A percentile compares a stretch with the other conserved stretches of the same genome.
Evolutionary conservation across 352 stramenopile genomes (phyloP).

Genomic region (Pythium scleroteichum): DNA sequence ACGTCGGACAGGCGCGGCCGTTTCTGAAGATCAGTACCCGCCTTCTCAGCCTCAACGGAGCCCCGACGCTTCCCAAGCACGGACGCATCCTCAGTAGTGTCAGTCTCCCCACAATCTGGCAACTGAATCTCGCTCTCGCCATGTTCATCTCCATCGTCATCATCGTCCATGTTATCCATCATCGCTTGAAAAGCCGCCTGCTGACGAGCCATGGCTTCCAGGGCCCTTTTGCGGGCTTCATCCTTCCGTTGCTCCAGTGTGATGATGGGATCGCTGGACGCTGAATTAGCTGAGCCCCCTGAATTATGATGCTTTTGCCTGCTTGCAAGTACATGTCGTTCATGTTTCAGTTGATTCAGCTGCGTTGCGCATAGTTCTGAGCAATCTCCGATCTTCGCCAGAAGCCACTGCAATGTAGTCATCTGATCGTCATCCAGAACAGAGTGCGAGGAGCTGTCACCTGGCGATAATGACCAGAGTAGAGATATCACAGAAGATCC

Average conservation of each 20-base stretch:
- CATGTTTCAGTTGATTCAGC: conserved; percentile 19
- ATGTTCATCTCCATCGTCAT: conserved; percentile 28
- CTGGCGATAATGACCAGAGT: conserved; percentile 51
- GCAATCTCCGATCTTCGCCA: conserved; percentile 54
- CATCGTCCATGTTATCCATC: conserved; percentile 52
- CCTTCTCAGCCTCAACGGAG: conserved; percentile 33
- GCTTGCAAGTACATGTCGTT: conserved; percentile 26
- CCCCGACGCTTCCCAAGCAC: conserved; percentile 52
- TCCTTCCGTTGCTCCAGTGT: conserved; percentile 79
- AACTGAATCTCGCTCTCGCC: conserved; percentile 22
- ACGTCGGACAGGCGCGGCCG: conserved; percentile 47
- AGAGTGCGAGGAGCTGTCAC: conserved; percentile 34
- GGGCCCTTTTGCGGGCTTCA: conserved; percentile 71
- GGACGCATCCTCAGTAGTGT: conserved; percentile 2
- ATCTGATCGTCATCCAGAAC: conserved; percentile 67
- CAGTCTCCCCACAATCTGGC: background rate
- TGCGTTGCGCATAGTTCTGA: conserved; percentile 42
- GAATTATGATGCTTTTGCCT: background rate
- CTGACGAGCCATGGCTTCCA: conserved; percentile 80
- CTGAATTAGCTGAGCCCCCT: background rate
- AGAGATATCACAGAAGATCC: conserved; percentile 55
- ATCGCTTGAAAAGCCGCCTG: conserved; percentile 86
- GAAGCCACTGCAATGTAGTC: conserved; percentile 73
- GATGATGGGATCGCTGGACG: background rate
- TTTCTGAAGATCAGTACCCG: conserved; percentile 43